phyloP scores from a whole-genome alignment of 2,329 filamentous ascomycete genomes.

The Bipolaris cookei region DNA sequence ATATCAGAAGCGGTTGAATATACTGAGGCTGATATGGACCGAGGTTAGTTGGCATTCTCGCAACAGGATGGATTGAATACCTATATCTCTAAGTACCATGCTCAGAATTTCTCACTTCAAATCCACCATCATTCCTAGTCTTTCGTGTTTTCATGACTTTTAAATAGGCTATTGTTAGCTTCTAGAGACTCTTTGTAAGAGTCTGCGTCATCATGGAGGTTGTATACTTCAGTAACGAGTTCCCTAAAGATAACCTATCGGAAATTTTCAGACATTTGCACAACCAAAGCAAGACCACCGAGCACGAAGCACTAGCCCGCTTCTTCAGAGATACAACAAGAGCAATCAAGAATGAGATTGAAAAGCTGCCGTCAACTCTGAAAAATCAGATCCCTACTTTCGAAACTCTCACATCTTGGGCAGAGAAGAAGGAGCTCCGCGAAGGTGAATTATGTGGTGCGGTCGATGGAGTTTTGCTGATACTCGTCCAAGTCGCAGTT shows the following conservation, averaged over 20 bases:
- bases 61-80: neutral
- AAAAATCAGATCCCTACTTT: constrained; percentile 47
- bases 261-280: constrained; percentile 52
- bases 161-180: neutral
- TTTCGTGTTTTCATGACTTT: neutral
- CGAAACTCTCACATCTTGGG: constrained; percentile 47
- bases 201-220: constrained; percentile 36
- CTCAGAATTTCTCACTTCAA: no score
- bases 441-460: constrained; percentile 53
- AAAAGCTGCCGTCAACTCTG: constrained; percentile 35
- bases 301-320: constrained; percentile 45
- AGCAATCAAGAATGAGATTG: constrained; percentile 52
- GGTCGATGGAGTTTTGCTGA: constrained; percentile 55
- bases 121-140: neutral
- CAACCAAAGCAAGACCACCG: constrained; percentile 50
- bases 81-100: neutral
- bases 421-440: constrained; percentile 47
- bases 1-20: neutral
- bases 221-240: constrained; percentile 57
- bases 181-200: neutral
- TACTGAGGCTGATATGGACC: neutral
- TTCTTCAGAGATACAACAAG: constrained; percentile 53
- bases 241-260: constrained; percentile 55
- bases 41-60: neutral
- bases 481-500: constrained; percentile 50